A percentile compares a stretch with the other conserved stretches of the same genome.
Evolutionary conservation across 768 basidiomycete genomes (phyloP).

Genomic region (Auriscalpium microsporum): DNA sequence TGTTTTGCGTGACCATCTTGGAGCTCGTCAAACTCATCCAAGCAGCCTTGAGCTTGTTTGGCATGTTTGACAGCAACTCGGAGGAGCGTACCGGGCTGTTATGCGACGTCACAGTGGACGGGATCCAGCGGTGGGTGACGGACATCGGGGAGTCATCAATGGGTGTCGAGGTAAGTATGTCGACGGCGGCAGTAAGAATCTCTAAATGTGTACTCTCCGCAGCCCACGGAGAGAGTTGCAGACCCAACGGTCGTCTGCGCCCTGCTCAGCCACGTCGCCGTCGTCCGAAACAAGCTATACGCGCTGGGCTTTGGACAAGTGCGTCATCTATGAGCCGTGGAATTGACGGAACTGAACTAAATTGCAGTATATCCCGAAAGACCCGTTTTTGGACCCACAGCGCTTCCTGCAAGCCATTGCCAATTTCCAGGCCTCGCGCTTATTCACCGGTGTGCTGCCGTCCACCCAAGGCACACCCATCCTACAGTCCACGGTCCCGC

Average conservation of each 20-base stretch:
- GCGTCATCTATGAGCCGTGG: constrained; percentile 8
- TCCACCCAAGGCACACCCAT: neutral
- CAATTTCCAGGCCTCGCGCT: constrained; percentile 19
- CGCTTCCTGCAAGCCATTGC: constrained; percentile 44
- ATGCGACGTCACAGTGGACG: constrained; percentile 70
- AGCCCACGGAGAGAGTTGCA: constrained; percentile 66
- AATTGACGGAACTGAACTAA: neutral
- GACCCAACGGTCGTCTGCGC: constrained; percentile 68
- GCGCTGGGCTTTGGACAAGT: constrained; percentile 41
- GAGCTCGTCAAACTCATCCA: constrained; percentile 73
- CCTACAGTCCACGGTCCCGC: too few species aligned
- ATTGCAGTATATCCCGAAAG: constrained; percentile 46
- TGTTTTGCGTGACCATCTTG: constrained; percentile 61
- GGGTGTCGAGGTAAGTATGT: constrained; percentile 45
- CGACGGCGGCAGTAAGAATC: neutral
- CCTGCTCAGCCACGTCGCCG: constrained; percentile 60
- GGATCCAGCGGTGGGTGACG: constrained; percentile 57
- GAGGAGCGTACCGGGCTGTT: constrained; percentile 54
- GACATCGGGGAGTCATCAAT: constrained; percentile 56
- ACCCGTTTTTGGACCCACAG: constrained; percentile 69
- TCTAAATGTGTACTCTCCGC: neutral
- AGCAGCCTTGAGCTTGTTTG: constrained; percentile 61
- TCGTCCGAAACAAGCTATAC: constrained; percentile 61
- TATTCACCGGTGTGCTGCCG: neutral
- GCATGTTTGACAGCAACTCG: constrained; percentile 40